Base-by-base conservation (phyloP, 495 filamentous ascomycete genomes). In the Hypoxylon perforatum region DNA sequence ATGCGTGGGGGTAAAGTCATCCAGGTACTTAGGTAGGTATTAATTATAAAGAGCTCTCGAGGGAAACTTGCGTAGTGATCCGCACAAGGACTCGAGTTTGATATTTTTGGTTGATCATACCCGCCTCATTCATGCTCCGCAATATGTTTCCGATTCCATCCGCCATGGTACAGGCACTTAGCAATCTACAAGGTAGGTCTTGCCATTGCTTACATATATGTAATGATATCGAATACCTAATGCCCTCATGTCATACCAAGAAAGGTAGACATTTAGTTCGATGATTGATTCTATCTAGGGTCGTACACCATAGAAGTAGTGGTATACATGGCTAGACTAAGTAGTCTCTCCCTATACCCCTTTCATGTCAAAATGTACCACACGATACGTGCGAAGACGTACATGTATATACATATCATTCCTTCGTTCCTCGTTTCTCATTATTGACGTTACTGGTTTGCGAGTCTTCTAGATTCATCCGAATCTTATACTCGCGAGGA, bases 401-500 rank as follows among this genome's bases (percentile, higher is more conserved):
- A 49, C 14, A 33, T 4, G 15, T 14, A 46, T 39, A 58, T 30
- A 28, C 17, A 10, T 17, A 15, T 52, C 53, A 22, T 53, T 41
- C 19, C n/a, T 33, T 35, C 23, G 35, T 50, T 23, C n/a, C 38
- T 67, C 57, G 45, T 55, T n/a, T 35, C 35, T 71, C 68, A 65
- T 71, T 44, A 52, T 67, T 70, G 23, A 33, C n/a, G 21, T 62
- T 63, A 33, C 21, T 45, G 50, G 53, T 63, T 38, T 59, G 48
- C 41, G 56, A 3, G 28, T 80, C 81, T 63, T 79, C 77, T 45
- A 80, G 77, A 66, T 79, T 80, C 63, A 76, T 71, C 61, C 92
- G 78, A 28, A 75, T 90, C 82, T 99, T 99, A 75, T 91, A 99
- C 45, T 90, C 91, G 54, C 92, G 82, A 28, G 94, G 95, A 75